A percentile compares a stretch with the other conserved stretches of the same genome.
phyloP scores from a whole-genome alignment of 352 stramenopile species.

The Phytophthora palmivora region DNA sequence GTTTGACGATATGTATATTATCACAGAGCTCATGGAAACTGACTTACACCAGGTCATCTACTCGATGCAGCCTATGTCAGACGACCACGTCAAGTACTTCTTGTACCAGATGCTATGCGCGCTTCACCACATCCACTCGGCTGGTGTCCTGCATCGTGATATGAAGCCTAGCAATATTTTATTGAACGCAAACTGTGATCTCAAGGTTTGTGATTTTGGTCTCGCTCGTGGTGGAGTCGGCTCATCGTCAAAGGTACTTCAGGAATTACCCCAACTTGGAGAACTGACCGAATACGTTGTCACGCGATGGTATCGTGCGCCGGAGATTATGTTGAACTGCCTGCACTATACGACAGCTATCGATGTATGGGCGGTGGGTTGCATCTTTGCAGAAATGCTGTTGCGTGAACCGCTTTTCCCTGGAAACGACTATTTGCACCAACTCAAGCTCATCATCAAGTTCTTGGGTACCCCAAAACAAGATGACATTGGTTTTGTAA shows the following conservation, averaged over 20 bases:
- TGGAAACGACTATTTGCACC: constrained; percentile 86
- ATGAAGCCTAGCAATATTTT: constrained; percentile 88
- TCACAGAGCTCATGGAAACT: constrained; percentile 97
- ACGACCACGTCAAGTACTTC: constrained; percentile 89
- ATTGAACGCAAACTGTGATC: constrained; percentile 83
- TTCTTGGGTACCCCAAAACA: constrained; percentile 76
- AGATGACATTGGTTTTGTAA: constrained; percentile 83
- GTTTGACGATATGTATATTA: constrained; percentile 97
- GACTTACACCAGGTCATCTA: constrained; percentile 98
- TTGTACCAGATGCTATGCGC: constrained; percentile 86
- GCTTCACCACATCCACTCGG: constrained; percentile 95
- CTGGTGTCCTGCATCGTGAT: constrained; percentile 84
- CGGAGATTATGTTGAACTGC: constrained; percentile 95
- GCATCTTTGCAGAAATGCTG: constrained; percentile 99
- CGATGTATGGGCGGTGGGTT: constrained; percentile 96
- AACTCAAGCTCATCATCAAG: constrained; percentile 86
- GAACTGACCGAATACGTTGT: constrained; percentile 77
- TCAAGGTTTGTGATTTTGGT: constrained; percentile 85
- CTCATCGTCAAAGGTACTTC: constrained; percentile 1
- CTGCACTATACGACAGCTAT: constrained; percentile 95
- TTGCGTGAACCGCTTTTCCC: constrained; percentile 96
- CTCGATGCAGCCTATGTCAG: constrained; percentile 90
- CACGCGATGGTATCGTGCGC: constrained; percentile 88
- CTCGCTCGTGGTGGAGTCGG: constrained; percentile 69
- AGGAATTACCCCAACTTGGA: constrained; percentile 12